These are phyloP conservation scores for Globisporangium middletonii DNA, from an alignment of 352 stramenopile genomes.

Conservation along the genomic window DNA sequence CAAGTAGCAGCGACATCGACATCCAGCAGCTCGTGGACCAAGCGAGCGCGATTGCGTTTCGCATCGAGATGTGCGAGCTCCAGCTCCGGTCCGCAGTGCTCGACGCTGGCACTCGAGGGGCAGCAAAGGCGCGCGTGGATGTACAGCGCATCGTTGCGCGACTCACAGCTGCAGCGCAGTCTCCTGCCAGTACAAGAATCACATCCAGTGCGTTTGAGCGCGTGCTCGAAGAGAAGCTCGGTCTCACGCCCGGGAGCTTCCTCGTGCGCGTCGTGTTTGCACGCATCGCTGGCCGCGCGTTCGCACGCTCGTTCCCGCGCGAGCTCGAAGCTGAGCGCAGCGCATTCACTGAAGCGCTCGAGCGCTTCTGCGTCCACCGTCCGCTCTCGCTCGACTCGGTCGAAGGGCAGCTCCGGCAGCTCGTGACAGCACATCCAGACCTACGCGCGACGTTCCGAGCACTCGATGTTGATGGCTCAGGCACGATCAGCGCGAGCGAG, in stretches of 20 bases:
- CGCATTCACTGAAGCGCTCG: conserved; percentile 20
- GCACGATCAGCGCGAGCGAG: conserved; percentile 22
- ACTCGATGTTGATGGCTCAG: conserved; percentile 30
- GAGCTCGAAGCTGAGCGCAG: not conserved
- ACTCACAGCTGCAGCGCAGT: conserved; percentile 14
- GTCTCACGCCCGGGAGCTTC: conserved; percentile 14
- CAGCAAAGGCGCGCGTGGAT: conserved; percentile 18
- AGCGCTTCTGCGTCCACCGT: conserved; percentile 23
- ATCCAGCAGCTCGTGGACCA: conserved; percentile 15
- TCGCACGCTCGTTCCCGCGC: conserved; percentile 16
- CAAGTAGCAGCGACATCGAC: not conserved
- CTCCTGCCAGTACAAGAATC: conserved; percentile 9
- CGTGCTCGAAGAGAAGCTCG: conserved; percentile 33
- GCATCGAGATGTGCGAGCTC: conserved; percentile 41
- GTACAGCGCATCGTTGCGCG: conserved; percentile 20
- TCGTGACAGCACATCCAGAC: conserved; percentile 21
- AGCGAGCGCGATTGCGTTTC: conserved; percentile 24
- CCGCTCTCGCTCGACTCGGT: conserved; percentile 31
- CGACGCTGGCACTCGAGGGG: conserved; percentile 11
- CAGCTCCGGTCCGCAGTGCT: conserved; percentile 30
- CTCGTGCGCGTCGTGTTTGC: conserved; percentile 27
- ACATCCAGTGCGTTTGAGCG: conserved; percentile 19
- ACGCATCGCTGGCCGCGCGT: conserved; percentile 16
- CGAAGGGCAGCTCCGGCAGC: conserved; percentile 31
- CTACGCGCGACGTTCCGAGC: conserved; percentile 22